Evolutionary conservation across 345 rosid genomes (phyloP), one percentile per base, ranked within the genome.

Genomic region (Geranium brycei): DNA sequence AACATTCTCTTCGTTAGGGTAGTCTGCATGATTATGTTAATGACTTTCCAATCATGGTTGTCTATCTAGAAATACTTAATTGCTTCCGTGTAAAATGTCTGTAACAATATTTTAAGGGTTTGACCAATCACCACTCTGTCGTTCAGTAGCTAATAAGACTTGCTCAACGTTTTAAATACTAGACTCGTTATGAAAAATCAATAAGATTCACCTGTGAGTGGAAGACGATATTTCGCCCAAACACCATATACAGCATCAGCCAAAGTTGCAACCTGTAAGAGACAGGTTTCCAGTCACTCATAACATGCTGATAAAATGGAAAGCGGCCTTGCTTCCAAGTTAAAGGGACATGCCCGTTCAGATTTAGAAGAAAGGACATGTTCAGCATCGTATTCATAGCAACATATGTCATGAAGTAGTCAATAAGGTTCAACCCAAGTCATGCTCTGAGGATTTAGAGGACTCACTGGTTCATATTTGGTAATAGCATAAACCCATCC

Each of bases 401-500:
- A 35, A 35, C 3, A 35, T 4, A 4, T 35, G 41, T 7, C 41
- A 35, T 35, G 3, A 35, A 35, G 41, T 35, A 35, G 10, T 3
- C 7, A 35, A 35, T 4, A 35, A 35, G 41, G 41, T 35, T 35
- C 41, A 35, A 35, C 4, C 10, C 41, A 35, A 35, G 10, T 35
- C 41, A 35, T 31, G 16, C 61, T 13, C 57, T 28, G 17, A 57
- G 6, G 30, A 28, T 19, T 19, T 41, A 58, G 62, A 55, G 57
- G 32, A 67, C 87, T 67, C 77, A 91, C 98, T 17, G 92, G 96
- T 76, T 91, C 79, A 66, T 79, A 87, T 81, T 89, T 87, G 11
- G 96, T 89, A 66, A 91, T 71, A 66, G 91, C 80, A 73, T 91
- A 91, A 62, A 89, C 85, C 98, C 91, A 91, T 61, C 95, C 96